Evolutionary conservation across 331 rosid genomes (phyloP), one percentile per base, ranked within the genome.

Genomic region (Rhamnella rubrinervis): DNA sequence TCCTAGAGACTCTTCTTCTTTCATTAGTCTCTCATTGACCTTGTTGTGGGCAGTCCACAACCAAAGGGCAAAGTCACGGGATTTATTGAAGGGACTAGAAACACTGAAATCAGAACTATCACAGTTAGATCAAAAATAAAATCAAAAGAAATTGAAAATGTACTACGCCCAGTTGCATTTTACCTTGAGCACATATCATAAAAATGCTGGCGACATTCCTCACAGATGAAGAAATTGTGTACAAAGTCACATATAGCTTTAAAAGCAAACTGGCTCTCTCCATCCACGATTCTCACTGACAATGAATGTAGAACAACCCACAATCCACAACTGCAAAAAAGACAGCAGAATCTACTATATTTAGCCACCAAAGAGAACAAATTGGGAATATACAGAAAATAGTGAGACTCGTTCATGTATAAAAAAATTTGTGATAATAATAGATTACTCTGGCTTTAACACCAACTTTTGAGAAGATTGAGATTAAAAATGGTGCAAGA

Each of bases 291-390:
- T 77, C 96, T 85, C 71, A 89, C 96, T 3, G 97, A 89, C 53
- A 95, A 87, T 44, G 99, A 95, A 84, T 95, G 99, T 65, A 95
- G 77, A 75, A 95, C 90, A 87, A 95, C 96, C 99, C 97, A 95
- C 68, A 93, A 85, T 61, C 99, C 99, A 73, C 99, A 95, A 70
- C 99, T 90, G 88, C 39, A 78, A 74, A 79, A 65, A 61, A 17
- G 39, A 20, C 16, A 61, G 19, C 23, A 26, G 49, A 66, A 18
- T 57, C 12, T 23, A 35, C 62, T 26, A 53, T 50, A 71, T 53
- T 28, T 19, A n/a, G 60, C 53, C 21, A 11, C 31, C 2, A 39
- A 60, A 60, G 56, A 26, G 37, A 56, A 53, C 4, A 53, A 21
- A 53, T 20, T 53, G 7, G 25, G 26, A 53, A 53, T 18, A 53